Percentiles rank a stretch among this genome's conserved stretches.
Conservation (phyloP, 352 stramenopile genomes). For the Globisporangium carolinianum region DNA sequence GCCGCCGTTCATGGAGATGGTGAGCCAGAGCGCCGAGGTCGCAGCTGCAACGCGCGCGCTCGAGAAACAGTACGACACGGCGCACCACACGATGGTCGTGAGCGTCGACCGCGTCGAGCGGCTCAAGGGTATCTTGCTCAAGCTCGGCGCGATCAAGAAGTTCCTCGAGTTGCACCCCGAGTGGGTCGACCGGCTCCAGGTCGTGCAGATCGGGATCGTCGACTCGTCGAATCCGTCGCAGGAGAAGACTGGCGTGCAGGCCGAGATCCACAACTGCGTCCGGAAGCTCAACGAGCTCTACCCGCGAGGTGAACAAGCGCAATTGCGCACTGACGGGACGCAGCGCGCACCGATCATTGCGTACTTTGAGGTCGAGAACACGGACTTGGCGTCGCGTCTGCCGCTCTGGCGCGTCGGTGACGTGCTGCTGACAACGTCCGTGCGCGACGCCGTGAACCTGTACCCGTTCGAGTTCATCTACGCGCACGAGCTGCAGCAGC, state of each 20-base stretch:
- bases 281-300: constrained; percentile 73
- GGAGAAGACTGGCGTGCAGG: constrained; percentile 54
- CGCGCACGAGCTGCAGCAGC: constrained; percentile 63
- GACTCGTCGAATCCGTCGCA: constrained; percentile 67
- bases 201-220: constrained; percentile 79
- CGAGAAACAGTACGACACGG: constrained; percentile 41
- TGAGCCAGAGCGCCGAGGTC: constrained; percentile 50
- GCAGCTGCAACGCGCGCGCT: constrained; percentile 35
- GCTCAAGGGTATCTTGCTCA: constrained; percentile 96
- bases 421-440: constrained; percentile 67
- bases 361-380: constrained; percentile 78
- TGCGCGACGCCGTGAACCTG: constrained; percentile 78
- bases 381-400: constrained; percentile 63
- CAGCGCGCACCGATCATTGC: constrained; percentile 45
- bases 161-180: constrained; percentile 87
- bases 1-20: constrained; percentile 73
- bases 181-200: constrained; percentile 77
- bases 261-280: constrained; percentile 52
- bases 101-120: constrained; percentile 95
- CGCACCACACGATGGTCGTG: constrained; percentile 81
- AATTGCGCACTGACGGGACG: no score
- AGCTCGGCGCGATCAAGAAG: constrained; percentile 94
- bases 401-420: constrained; percentile 69
- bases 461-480: constrained; percentile 87
- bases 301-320: constrained; percentile 5